Evolutionary conservation across 2,329 filamentous ascomycete species (phyloP).

Genomic region (Stemphylium beticola): DNA sequence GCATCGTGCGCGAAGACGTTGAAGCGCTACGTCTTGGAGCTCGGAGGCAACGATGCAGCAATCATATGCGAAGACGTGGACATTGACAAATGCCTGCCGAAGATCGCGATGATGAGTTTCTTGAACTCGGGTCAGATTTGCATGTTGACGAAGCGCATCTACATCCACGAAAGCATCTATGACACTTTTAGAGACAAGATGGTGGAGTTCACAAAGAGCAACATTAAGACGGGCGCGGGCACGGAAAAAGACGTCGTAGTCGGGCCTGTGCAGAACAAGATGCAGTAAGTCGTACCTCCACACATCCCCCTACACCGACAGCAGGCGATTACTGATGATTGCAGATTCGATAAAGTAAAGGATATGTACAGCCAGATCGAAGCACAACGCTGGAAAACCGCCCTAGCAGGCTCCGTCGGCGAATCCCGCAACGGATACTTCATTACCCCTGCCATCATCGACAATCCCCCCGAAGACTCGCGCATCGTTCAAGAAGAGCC

Average conservation of each 20-base stretch:
- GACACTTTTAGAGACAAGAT: conserved; percentile 56
- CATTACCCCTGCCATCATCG: no score
- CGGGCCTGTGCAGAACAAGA: no score
- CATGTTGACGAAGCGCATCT: conserved; percentile 34
- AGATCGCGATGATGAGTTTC: conserved; percentile 53
- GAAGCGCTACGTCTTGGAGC: conserved; percentile 61
- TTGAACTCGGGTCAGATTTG: conserved; percentile 62
- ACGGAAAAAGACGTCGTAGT: no score
- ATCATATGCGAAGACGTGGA: conserved; percentile 63
- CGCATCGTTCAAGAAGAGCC: conserved; percentile 65
- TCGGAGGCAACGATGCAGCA: conserved; percentile 66
- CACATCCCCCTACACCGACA: no score
- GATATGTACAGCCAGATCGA: no score
- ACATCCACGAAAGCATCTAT: conserved; percentile 45
- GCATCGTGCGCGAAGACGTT: conserved; percentile 61
- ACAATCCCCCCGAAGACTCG: conserved; percentile 62
- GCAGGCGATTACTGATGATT: no score
- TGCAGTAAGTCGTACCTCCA: no score
- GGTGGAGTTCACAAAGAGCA: conserved; percentile 11
- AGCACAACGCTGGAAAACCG: no score
- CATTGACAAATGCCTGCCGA: conserved; percentile 50
- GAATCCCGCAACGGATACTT: no score
- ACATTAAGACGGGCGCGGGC: no score
- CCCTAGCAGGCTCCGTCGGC: no score
- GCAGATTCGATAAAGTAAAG: no score